These are phyloP conservation scores for Arabidopsis suecica DNA, from an alignment of 345 rosid genomes.

Conservation along the genomic window DNA sequence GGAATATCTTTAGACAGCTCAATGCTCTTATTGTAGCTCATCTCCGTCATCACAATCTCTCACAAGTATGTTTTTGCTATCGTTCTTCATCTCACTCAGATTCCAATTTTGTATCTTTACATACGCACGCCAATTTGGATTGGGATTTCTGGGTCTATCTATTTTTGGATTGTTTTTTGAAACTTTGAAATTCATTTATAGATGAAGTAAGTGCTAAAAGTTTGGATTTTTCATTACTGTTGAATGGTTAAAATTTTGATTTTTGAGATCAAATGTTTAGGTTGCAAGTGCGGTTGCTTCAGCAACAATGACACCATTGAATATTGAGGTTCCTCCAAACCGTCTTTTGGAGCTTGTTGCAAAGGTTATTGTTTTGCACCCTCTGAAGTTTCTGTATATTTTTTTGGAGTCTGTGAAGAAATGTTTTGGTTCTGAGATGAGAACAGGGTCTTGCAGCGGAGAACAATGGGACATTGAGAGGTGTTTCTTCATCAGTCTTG, in stretches of 20 bases:
- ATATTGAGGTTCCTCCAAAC: conserved; percentile 67
- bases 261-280: conserved; percentile 44
- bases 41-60: conserved; percentile 79
- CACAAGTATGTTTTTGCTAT: conserved; percentile 52
- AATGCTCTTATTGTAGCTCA: conserved; percentile 85
- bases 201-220: conserved; percentile 16
- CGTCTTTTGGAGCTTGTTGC: conserved; percentile 83
- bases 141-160: not conserved
- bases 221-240: not conserved
- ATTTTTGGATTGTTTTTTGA: not conserved
- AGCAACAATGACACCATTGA: conserved; percentile 80
- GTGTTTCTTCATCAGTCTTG: conserved; percentile 55
- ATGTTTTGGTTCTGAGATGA: conserved; percentile 47
- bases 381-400: not conserved
- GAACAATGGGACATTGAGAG: conserved; percentile 64
- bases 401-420: conserved; percentile 15
- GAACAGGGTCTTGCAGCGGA: conserved; percentile 90
- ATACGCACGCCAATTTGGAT: not conserved
- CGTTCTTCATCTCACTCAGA: not conserved
- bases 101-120: conserved; percentile 3
- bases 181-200: conserved; percentile 6
- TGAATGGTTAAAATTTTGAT: conserved; percentile 24
- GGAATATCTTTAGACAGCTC: conserved; percentile 67
- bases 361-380: conserved; percentile 54
- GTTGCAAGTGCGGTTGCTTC: conserved; percentile 83